Conservation (phyloP, 2,329 filamentous ascomycete species). For the Dactylellina cionopaga region DNA sequence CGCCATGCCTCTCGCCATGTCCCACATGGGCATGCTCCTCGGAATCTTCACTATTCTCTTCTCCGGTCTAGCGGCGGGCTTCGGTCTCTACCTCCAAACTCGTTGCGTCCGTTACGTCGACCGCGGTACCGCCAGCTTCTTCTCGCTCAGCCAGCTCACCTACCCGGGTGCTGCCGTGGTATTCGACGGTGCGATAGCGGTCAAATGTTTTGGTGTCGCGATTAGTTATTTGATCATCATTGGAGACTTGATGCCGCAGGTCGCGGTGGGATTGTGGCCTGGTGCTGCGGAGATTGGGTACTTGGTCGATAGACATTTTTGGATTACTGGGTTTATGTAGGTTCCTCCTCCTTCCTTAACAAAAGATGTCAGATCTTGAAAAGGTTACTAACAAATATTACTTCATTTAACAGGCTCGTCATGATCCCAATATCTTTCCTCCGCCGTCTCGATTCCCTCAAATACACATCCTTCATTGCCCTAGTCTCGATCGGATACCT, state of each 20-base stretch:
- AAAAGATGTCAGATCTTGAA: not conserved
- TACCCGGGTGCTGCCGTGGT: slow-evolving; percentile 95
- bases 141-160: slow-evolving; percentile 94
- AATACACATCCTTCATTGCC: slow-evolving; percentile 94
- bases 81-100: slow-evolving; percentile 93
- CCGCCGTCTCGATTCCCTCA: slow-evolving; percentile 89
- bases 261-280: slow-evolving; percentile 81
- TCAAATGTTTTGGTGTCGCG: slow-evolving; percentile 83
- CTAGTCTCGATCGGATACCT: slow-evolving; percentile 93
- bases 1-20: slow-evolving; percentile 94
- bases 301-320: slow-evolving; percentile 89
- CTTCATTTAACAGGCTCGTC: slow-evolving; percentile 70
- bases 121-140: slow-evolving; percentile 87
- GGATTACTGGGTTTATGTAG: slow-evolving; percentile 96
- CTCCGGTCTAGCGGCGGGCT: slow-evolving; percentile 87
- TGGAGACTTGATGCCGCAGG: slow-evolving; percentile 96
- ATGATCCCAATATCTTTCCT: slow-evolving; percentile 95
- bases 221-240: slow-evolving; percentile 90
- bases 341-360: slow-evolving; percentile 55
- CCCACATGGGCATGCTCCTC: slow-evolving; percentile 91
- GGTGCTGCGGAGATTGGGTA: slow-evolving; percentile 73
- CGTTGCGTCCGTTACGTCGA: slow-evolving; percentile 94
- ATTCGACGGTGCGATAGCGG: slow-evolving; percentile 93
- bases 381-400: slow-evolving; percentile 52
- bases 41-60: slow-evolving; percentile 87